Conservation (phyloP, 2,329 filamentous ascomycete genomes). For the Bisporella sp. region DNA sequence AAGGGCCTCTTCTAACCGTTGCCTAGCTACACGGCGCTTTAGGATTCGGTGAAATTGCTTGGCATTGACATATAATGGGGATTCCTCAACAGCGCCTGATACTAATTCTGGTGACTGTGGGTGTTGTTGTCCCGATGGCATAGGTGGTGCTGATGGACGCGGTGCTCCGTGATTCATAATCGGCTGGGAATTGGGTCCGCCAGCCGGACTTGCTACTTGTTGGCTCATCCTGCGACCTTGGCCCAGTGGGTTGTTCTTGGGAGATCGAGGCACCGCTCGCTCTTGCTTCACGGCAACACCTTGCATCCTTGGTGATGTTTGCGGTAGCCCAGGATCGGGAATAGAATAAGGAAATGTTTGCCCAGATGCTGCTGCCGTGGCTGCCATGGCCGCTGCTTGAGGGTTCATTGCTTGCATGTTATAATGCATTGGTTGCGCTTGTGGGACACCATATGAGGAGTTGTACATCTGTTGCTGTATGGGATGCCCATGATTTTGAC, state of each 20-base stretch:
- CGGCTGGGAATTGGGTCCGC: constrained; percentile 63
- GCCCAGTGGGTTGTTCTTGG: constrained; percentile 49
- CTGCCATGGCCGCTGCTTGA: constrained; percentile 86
- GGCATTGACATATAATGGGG: constrained; percentile 93
- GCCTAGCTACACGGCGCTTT: constrained; percentile 86
- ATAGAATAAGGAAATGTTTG: constrained; percentile 62
- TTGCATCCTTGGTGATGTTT: constrained; percentile 72
- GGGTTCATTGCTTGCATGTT: constrained; percentile 62
- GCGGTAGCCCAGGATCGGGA: constrained; percentile 60
- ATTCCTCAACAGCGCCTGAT: constrained; percentile 70
- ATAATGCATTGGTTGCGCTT: constrained; percentile 69
- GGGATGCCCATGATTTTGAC: constrained; percentile 51
- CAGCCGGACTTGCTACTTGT: constrained; percentile 60
- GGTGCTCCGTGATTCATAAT: constrained; percentile 64
- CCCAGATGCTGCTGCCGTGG: constrained; percentile 84
- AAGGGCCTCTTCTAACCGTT: constrained; percentile 87
- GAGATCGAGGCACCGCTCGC: constrained; percentile 69
- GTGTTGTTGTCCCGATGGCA: constrained; percentile 51
- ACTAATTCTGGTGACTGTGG: constrained; percentile 76
- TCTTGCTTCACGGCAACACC: constrained; percentile 61
- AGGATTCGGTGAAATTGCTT: constrained; percentile 98
- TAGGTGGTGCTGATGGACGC: constrained; percentile 49
- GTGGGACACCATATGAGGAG: constrained; percentile 62
- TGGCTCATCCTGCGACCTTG: constrained; percentile 63
- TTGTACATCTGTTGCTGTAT: constrained; percentile 70